Conservation (phyloP, 2,329 filamentous ascomycete genomes). For the Macroventuria anomochaeta region DNA sequence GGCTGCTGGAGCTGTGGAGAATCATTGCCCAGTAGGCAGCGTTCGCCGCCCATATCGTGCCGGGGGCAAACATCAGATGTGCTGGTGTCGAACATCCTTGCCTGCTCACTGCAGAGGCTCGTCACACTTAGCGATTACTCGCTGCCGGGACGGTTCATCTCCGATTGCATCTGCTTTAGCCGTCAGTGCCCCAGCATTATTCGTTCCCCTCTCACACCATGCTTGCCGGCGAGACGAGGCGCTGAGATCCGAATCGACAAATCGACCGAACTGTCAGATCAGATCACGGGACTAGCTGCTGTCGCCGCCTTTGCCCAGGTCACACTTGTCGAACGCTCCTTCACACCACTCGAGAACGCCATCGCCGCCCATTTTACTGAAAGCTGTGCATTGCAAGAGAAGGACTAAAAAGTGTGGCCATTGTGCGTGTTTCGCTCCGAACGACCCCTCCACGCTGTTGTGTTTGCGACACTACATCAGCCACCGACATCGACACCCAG, state of each 20-base stretch:
- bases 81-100: constrained; percentile 16
- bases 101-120: constrained; percentile 20
- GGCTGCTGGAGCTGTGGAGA: constrained; percentile 20
- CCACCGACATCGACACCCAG: constrained; percentile 25
- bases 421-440: constrained; percentile 18
- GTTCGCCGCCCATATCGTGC: constrained; percentile 12
- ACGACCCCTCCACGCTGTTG: constrained; percentile 26
- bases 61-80: constrained; percentile 19
- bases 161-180: constrained; percentile 48
- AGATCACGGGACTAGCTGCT: constrained; percentile 41
- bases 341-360: constrained; percentile 21
- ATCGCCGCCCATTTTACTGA: constrained; percentile 16
- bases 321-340: constrained; percentile 30
- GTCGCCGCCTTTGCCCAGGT: constrained; percentile 31
- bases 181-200: constrained; percentile 16
- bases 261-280: constrained; percentile 20
- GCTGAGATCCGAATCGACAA: constrained; percentile 28
- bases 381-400: constrained; percentile 24
- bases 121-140: constrained; percentile 24
- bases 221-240: constrained; percentile 28
- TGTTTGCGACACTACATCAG: constrained; percentile 35
- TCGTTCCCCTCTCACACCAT: constrained; percentile 37
- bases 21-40: constrained; percentile 19
- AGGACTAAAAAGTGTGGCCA: constrained; percentile 16
- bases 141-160: constrained; percentile 45